phyloP scores from a whole-genome alignment of 73 alveolate species.

The Stentor roeselii region DNA sequence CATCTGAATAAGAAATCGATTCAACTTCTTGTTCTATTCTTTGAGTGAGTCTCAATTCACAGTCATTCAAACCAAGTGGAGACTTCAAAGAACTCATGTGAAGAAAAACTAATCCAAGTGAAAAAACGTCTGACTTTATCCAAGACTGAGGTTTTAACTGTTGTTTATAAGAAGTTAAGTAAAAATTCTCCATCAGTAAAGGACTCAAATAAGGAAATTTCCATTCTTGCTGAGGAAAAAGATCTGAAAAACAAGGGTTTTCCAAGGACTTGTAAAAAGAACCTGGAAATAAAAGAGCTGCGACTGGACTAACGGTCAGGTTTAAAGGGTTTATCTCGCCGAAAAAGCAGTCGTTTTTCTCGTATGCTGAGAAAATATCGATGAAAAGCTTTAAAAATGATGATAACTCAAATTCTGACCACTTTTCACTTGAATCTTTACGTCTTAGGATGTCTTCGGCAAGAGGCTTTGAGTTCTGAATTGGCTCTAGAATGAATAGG shows the following conservation, averaged over 20 bases:
- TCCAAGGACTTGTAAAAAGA: not conserved
- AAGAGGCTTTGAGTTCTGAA: not conserved
- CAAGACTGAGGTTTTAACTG: not conserved
- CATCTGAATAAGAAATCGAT: not conserved
- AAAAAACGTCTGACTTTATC: not conserved
- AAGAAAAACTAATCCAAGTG: not conserved
- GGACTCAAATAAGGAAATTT: constrained; percentile 1
- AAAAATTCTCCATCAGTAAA: not conserved
- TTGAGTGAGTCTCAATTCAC: too few relatives aligned
- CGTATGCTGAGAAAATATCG: not conserved
- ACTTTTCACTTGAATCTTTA: too few relatives aligned
- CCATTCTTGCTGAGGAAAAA: not conserved
- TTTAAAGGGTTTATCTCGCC: not conserved
- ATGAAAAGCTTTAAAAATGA: too few relatives aligned
- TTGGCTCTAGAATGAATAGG: not conserved
- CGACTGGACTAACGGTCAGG: not conserved
- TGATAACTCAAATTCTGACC: not conserved
- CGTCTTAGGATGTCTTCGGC: not conserved
- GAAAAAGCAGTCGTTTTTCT: not conserved
- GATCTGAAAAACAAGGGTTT: not conserved
- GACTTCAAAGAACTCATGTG: not conserved
- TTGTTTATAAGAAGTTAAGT: not conserved
- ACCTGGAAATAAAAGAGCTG: not conserved
- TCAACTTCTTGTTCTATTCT: not conserved
- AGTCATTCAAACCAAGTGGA: not conserved